Evolutionary conservation across 2,329 filamentous ascomycete species (phyloP).

Genomic region (Sarocladiaceae sp.): DNA sequence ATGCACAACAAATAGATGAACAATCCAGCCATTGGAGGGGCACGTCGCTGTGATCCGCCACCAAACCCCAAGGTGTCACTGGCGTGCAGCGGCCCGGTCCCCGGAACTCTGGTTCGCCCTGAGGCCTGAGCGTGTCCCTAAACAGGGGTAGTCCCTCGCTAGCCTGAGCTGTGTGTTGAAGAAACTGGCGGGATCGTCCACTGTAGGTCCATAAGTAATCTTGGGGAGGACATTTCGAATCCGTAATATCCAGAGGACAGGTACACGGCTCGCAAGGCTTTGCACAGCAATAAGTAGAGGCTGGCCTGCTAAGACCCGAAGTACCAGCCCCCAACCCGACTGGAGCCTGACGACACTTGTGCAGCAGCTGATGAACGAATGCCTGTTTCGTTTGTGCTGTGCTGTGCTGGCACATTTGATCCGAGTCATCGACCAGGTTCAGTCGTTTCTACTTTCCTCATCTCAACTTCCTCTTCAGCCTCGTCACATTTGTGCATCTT

Average conservation of each 20-base stretch:
- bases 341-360: slow-evolving; percentile 9
- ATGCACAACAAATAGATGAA: too few relatives aligned
- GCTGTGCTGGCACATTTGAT: slow-evolving; percentile 11
- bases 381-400: slow-evolving; percentile 5
- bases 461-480: slow-evolving; percentile 10
- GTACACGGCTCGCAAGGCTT: slow-evolving; percentile 1
- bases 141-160: not conserved
- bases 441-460: slow-evolving; percentile 10
- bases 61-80: not conserved
- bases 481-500: not conserved
- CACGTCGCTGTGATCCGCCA: not conserved
- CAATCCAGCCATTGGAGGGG: not conserved
- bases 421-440: slow-evolving; percentile 12
- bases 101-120: slow-evolving; percentile 6
- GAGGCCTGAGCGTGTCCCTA: slow-evolving; percentile 3
- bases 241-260: slow-evolving; percentile 2
- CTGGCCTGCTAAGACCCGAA: not conserved
- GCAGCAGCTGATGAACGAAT: slow-evolving; percentile 7
- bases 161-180: not conserved
- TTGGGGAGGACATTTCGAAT: slow-evolving; percentile 4
- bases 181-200: slow-evolving; percentile 6
- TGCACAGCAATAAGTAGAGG: not conserved
- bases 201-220: slow-evolving; percentile 2
- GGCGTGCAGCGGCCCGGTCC: slow-evolving; percentile 5
- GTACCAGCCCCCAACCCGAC: slow-evolving; percentile 1